Percentiles rank a stretch among this genome's conserved stretches.
Evolutionary conservation across 1,139 yeast genomes (phyloP).

Genomic region (Geotrichum candidum): DNA sequence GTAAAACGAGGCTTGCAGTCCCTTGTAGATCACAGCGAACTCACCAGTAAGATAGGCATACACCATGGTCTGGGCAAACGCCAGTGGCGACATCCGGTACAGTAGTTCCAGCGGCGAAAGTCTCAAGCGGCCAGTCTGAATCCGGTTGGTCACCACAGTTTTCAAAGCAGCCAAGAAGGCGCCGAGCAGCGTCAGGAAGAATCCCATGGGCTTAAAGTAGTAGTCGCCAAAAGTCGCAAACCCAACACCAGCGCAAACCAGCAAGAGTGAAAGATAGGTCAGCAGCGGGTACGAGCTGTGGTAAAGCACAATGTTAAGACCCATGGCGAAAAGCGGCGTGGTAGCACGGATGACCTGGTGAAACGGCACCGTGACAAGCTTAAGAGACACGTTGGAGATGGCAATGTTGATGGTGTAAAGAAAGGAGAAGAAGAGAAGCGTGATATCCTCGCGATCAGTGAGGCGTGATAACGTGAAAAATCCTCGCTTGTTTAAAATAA

Average conservation of each 20-base stretch:
- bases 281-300: constrained; percentile 23
- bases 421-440: constrained; percentile 25
- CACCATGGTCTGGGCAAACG: constrained; percentile 24
- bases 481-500: constrained; percentile 22
- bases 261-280: constrained; percentile 26
- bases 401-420: constrained; percentile 30
- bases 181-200: constrained; percentile 27
- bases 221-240: constrained; percentile 27
- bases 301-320: constrained; percentile 24
- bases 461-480: constrained; percentile 25
- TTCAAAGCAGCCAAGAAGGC: constrained; percentile 28
- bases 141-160: constrained; percentile 27
- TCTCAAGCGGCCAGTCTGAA: constrained; percentile 26
- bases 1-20: constrained; percentile 12
- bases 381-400: constrained; percentile 27
- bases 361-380: constrained; percentile 29
- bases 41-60: constrained; percentile 28
- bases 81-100: constrained; percentile 28
- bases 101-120: constrained; percentile 28
- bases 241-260: constrained; percentile 21
- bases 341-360: constrained; percentile 30
- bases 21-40: constrained; percentile 13
- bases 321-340: constrained; percentile 28
- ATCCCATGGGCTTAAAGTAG: constrained; percentile 25
- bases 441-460: constrained; percentile 22